A percentile compares a stretch with the other conserved stretches of the same genome.
phyloP scores from a whole-genome alignment of 2,329 filamentous ascomycete species.

The Endoconidiophora laricicola region DNA sequence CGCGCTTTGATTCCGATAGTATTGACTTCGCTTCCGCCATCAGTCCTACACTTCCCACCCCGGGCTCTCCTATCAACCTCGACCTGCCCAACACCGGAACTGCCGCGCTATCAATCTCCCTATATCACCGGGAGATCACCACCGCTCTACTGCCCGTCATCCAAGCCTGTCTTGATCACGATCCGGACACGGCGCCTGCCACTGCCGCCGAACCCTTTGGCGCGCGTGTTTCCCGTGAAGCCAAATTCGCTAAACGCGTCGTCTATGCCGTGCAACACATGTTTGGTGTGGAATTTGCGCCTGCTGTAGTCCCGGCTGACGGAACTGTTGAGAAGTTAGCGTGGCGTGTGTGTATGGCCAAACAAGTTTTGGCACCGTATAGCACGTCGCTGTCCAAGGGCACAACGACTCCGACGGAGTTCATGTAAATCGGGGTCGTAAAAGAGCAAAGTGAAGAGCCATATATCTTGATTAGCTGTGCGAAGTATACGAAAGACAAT shows the following conservation, averaged over 20 bases:
- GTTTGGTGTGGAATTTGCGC: slow-evolving; percentile 92
- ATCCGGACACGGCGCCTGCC: slow-evolving; percentile 76
- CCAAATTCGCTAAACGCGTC: slow-evolving; percentile 75
- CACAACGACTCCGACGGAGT: slow-evolving; percentile 35
- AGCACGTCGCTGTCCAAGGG: slow-evolving; percentile 52
- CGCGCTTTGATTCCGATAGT: slow-evolving; percentile 63
- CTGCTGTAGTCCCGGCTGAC: slow-evolving; percentile 81
- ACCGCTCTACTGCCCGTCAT: slow-evolving; percentile 64
- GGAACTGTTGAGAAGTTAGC: slow-evolving; percentile 79
- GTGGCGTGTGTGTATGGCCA: slow-evolving; percentile 90
- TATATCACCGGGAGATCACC: slow-evolving; percentile 57
- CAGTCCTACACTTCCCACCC: not conserved
- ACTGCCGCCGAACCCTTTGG: slow-evolving; percentile 71
- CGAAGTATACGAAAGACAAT: too few species aligned
- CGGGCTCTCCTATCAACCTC: not conserved
- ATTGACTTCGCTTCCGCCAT: slow-evolving; percentile 27
- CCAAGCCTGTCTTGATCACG: slow-evolving; percentile 80
- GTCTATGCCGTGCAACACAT: slow-evolving; percentile 92
- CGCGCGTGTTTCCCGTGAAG: slow-evolving; percentile 65
- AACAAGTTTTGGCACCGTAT: slow-evolving; percentile 76
- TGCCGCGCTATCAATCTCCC: slow-evolving; percentile 27
- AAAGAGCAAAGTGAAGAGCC: not conserved
- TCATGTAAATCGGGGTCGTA: not conserved
- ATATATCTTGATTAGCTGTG: too few species aligned
- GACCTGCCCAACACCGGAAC: not conserved